A percentile compares a stretch with the other conserved stretches of the same genome.
These are phyloP conservation scores for Cutaneotrichosporon sp. DNA, from an alignment of 1,284 basidiomycete species.

Conservation along the genomic window DNA sequence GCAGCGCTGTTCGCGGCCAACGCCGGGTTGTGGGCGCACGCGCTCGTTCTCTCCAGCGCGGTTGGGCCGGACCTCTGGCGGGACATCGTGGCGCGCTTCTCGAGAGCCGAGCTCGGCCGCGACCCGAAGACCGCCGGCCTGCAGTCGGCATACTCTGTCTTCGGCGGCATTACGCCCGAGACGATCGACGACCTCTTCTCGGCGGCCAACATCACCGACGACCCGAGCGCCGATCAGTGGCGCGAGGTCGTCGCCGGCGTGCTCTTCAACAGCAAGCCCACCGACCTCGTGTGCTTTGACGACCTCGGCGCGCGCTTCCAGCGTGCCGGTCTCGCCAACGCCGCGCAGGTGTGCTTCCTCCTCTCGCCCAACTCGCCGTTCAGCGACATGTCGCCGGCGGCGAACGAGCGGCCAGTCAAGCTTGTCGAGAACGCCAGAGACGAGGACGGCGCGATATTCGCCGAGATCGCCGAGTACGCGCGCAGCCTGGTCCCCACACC, in stretches of 20 bases:
- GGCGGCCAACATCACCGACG: constrained; percentile 40
- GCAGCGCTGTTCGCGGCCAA: constrained; percentile 88
- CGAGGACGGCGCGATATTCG: constrained; percentile 75
- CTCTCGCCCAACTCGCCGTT: constrained; percentile 81
- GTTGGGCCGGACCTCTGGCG: constrained; percentile 93
- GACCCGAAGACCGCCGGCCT: constrained; percentile 51
- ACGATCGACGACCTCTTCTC: constrained; percentile 39
- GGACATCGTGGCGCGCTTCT: constrained; percentile 83
- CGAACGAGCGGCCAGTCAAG: constrained; percentile 41
- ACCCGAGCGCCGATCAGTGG: constrained; percentile 63
- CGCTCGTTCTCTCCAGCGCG: constrained; percentile 89
- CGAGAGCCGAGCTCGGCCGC: constrained; percentile 71
- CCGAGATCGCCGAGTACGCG: constrained; percentile 92
- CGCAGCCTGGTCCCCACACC: constrained; percentile 68
- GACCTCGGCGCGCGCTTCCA: constrained; percentile 82
- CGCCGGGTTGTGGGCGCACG: constrained; percentile 91
- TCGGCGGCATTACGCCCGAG: constrained; percentile 61
- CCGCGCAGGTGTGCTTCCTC: constrained; percentile 80
- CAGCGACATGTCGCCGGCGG: constrained; percentile 57
- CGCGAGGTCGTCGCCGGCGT: constrained; percentile 84
- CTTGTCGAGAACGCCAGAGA: constrained; percentile 39
- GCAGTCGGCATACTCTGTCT: constrained; percentile 80
- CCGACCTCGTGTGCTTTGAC: constrained; percentile 70
- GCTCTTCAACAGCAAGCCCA: constrained; percentile 66
- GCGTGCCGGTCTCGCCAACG: constrained; percentile 72